Evolutionary conservation across 23 red algal genomes (phyloP).

Genomic region (Agarophyton chilense): DNA sequence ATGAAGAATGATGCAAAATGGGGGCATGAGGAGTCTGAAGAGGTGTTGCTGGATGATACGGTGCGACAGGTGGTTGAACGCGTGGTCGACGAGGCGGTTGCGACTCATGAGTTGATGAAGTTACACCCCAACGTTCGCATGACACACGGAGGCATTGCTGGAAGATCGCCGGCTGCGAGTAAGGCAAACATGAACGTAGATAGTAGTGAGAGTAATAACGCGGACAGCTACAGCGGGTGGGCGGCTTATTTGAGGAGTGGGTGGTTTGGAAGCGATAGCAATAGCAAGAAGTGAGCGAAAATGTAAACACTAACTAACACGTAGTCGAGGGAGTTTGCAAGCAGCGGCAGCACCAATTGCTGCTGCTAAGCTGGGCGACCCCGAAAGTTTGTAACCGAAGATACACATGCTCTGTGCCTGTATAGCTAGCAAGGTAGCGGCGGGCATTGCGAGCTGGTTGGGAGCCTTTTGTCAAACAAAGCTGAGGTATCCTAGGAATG

Average conservation of each 20-base stretch:
- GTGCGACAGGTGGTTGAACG: slow-evolving; percentile 49
- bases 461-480: no score
- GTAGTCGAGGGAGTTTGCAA: background rate
- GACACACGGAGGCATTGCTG: slow-evolving; percentile 29
- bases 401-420: no score
- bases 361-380: background rate
- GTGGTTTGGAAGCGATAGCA: slow-evolving; percentile 53
- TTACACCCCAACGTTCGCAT: slow-evolving; percentile 39
- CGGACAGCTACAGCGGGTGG: slow-evolving; percentile 16
- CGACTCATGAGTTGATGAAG: slow-evolving; percentile 51
- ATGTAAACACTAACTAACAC: background rate
- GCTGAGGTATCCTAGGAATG: no score
- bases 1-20: background rate
- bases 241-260: slow-evolving; percentile 43
- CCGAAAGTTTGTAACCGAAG: background rate
- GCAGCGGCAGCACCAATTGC: background rate
- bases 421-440: no score
- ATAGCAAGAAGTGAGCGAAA: slow-evolving; percentile 27
- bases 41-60: slow-evolving; percentile 21
- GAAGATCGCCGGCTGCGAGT: slow-evolving; percentile 10
- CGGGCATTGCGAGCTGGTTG: no score
- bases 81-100: slow-evolving; percentile 62
- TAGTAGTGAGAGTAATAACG: background rate
- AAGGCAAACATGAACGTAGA: background rate
- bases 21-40: slow-evolving; percentile 1